Percentiles rank a stretch among this genome's conserved stretches.
These are phyloP conservation scores for Recurvomyces mirabilis DNA, from an alignment of 495 filamentous ascomycete genomes.

Conservation along the genomic window DNA sequence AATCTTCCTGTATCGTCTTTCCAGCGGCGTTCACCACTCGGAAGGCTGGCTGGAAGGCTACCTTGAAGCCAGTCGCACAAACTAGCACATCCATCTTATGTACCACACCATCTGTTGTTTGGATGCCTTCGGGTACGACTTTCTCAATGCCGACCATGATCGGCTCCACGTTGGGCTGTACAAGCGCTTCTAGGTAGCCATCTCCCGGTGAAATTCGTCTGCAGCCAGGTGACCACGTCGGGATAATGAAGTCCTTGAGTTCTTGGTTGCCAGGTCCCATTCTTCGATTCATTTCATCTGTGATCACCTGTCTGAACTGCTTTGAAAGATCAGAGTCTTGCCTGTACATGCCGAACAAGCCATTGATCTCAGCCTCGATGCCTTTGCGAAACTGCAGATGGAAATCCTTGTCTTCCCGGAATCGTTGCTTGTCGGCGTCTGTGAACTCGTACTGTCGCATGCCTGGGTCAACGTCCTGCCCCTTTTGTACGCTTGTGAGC, in stretches of 20 bases:
- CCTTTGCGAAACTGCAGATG: constrained; percentile 27
- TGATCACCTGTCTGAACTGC: constrained; percentile 26
- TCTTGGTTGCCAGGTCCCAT: constrained; percentile 23
- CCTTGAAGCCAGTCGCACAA: constrained; percentile 19
- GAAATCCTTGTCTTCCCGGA: constrained; percentile 28
- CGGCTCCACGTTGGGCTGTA: constrained; percentile 26
- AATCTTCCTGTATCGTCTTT: constrained; percentile 23
- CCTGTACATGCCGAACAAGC: constrained; percentile 29
- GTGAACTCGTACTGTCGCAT: constrained; percentile 23
- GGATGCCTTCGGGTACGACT: constrained; percentile 31
- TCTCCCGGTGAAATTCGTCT: constrained; percentile 26
- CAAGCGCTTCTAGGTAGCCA: constrained; percentile 31
- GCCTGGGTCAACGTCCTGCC: constrained; percentile 14
- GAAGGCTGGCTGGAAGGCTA: constrained; percentile 23
- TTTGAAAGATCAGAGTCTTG: constrained; percentile 22
- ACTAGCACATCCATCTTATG: constrained; percentile 17
- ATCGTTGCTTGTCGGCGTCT: constrained; percentile 27
- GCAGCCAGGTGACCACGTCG: constrained; percentile 27
- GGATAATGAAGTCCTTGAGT: constrained; percentile 30
- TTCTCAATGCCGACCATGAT: constrained; percentile 26
- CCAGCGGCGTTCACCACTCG: constrained; percentile 24
- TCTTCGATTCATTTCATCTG: constrained; percentile 27
- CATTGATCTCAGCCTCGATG: constrained; percentile 30
- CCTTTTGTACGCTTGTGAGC: constrained; percentile 2
- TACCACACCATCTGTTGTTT: constrained; percentile 37